Evolutionary conservation across 2,329 filamentous ascomycete genomes (phyloP), one percentile per base, ranked within the genome.

Genomic region (Xylaria sp.): DNA sequence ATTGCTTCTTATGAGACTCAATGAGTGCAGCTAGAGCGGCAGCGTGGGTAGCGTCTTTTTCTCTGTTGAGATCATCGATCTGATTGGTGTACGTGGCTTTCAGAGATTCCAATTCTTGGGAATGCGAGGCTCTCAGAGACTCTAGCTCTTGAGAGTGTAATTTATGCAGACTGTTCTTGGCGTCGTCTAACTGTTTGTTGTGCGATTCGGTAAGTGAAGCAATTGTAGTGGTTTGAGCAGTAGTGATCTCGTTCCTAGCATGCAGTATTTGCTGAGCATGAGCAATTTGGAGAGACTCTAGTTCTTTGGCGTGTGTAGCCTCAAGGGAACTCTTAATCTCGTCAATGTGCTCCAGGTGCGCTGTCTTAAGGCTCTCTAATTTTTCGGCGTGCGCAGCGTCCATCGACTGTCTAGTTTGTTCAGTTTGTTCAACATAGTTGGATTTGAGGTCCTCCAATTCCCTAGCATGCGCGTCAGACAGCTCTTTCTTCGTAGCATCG

Each of bases 361-460:
- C 48, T 54, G 69, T 46, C 33, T 71, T 74, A 18, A 77, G 66
- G 9, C 66, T 58, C n/a, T 75, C 72, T 9, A 78, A 56, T 57
- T 77, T 67, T 23, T 73, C 64, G 3, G 70, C 58, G 39, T 76
- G 73, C 9, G 70, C 54, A 20, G 55, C 58, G 13, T 67, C 64
- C 36, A 73, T 72, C 13, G 75, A 64, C 20, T 70, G 67, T 57
- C 70, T 76, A n/a, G 55, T 54, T 33, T 73, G 71, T 9, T 73
- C 66, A 57, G 76, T 70, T 36, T 77, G 70, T 33, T 73, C 62
- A 13, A 69, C 71, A 57, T 76, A 75, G 13, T 57, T 73, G 1
- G 68, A 58, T 66, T 75, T 74, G 25, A 77, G 71, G 3, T 63
- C 52, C 9, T 75, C 75, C 0, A 78, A 55, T 62, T 76, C 68